Evolutionary conservation across 202 grass and related monocot genomes (phyloP), one percentile per base, ranked within the genome.

Genomic region (Hordeum pubiflorum): DNA sequence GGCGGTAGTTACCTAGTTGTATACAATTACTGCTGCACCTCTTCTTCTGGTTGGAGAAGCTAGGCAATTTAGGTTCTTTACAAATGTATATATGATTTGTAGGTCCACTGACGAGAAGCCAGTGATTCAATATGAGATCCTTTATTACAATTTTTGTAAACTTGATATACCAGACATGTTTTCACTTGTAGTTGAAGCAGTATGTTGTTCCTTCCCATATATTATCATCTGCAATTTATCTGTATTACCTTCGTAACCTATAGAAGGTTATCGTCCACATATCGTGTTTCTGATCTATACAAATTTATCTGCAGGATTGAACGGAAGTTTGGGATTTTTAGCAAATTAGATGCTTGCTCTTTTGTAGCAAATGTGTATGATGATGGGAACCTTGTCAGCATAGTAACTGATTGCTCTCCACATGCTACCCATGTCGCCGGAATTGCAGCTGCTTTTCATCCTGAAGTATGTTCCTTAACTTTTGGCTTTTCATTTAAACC

Each of bases 381-480:
- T 86, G 86, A 98, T 63, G 95, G 95, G 37, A 98, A 98, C 83
- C 86, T 98, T 43, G 92, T 98, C 76, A 98, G 92, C 72, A 89
- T 98, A 85, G 95, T 98, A 56, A 98, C 95, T 87, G 95, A 98
- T 86, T 98, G 95, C 80, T 98, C 95, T 79, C 81, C 95, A 7
- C 95, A 98, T 61, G 95, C 88, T 69, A 98, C 95, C 71, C 95
- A 98, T 88, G 95, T 98, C 20, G 92, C 95, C 7, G 95, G 95
- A 67, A 98, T 98, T 89, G 87, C 95, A 59, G 88, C 95, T 87
- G 92, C 95, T 66, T 94, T 89, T 86, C 90, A 98, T 91, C 86
- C 95, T 56, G 74, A 98, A 81, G 95, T 98, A 94, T 10, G 76
- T 80, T 79, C 63, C 33, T 78, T 63, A 63, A 85, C 61, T 59